Evolutionary conservation across 208 protist genomes (phyloP).

Genomic region (Wallacemonas collosoma): DNA sequence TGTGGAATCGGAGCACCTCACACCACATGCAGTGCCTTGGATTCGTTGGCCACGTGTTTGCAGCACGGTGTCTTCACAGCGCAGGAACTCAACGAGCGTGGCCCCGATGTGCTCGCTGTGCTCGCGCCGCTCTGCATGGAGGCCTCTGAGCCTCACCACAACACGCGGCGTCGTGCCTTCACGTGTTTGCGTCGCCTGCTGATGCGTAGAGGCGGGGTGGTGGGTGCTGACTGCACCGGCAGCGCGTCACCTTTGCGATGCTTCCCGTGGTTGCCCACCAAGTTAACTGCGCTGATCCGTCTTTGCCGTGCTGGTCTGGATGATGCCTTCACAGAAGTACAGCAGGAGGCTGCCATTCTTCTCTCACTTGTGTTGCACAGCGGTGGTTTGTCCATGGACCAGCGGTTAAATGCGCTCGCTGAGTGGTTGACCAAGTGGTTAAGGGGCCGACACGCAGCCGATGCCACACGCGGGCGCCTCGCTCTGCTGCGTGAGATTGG

Average conservation of each 20-base stretch:
- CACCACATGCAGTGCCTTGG: background rate
- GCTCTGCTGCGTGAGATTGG: slow-evolving; percentile 54
- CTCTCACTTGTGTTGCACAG: slow-evolving; percentile 30
- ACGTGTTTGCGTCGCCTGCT: slow-evolving; percentile 21
- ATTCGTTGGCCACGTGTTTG: background rate
- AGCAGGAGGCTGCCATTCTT: slow-evolving; percentile 42
- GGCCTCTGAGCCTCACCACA: slow-evolving; percentile 34
- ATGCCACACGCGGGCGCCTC: slow-evolving; percentile 55
- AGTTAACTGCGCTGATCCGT: slow-evolving; percentile 41
- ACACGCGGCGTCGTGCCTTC: slow-evolving; percentile 44
- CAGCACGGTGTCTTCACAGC: no score
- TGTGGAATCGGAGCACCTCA: background rate
- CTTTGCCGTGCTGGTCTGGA: slow-evolving; percentile 62
- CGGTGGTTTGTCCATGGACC: slow-evolving; percentile 29
- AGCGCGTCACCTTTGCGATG: slow-evolving; percentile 6
- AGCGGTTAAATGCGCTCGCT: slow-evolving; percentile 46
- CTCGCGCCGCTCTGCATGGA: slow-evolving; percentile 13
- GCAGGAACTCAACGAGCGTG: background rate
- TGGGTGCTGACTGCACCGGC: no score
- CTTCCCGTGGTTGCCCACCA: slow-evolving; percentile 25
- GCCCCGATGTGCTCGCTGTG: background rate
- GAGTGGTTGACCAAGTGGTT: slow-evolving; percentile 58
- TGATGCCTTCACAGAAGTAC: slow-evolving; percentile 79
- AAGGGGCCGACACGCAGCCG: slow-evolving; percentile 19
- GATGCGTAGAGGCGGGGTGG: background rate